These are phyloP conservation scores for Quercus cerris DNA, from an alignment of 306 rosid species.

Conservation along the genomic window DNA sequence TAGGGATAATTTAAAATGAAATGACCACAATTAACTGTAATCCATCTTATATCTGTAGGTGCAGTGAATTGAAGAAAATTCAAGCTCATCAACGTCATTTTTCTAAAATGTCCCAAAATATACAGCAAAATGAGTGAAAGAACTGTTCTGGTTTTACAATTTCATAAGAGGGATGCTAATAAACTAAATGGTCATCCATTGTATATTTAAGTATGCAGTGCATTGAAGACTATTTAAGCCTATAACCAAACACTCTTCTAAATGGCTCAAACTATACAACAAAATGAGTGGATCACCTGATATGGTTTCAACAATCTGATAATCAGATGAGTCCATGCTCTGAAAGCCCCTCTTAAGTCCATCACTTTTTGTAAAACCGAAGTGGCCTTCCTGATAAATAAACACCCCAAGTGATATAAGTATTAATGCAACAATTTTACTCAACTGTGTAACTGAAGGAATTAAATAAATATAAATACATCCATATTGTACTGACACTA, in stretches of 20 bases:
- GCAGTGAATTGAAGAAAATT: background rate
- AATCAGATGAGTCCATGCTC: conserved; percentile 50
- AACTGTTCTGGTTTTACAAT: background rate
- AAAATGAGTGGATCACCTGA: conserved; percentile 44
- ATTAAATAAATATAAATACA: conserved; percentile 2
- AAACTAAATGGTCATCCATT: background rate
- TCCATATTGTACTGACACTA: conserved; percentile 4
- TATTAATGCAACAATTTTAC: conserved; percentile 5
- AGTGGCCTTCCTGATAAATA: conserved; percentile 40
- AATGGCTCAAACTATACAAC: conserved; percentile 8
- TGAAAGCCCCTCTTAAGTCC: conserved; percentile 55
- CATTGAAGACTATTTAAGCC: background rate
- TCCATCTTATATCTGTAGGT: background rate
- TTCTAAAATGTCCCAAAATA: background rate
- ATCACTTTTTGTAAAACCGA: conserved; percentile 38
- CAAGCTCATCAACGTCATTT: background rate
- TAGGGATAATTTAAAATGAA: background rate
- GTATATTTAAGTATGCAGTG: background rate
- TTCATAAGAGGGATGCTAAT: background rate
- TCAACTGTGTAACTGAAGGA: background rate
- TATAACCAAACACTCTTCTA: conserved; percentile 4
- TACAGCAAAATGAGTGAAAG: background rate
- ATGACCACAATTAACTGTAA: background rate
- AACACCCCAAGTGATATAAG: conserved; percentile 12
- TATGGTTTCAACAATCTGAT: conserved; percentile 42